phyloP scores from a whole-genome alignment of 2,329 filamentous ascomycete species.

The Aspergillus pseudoterreus region DNA sequence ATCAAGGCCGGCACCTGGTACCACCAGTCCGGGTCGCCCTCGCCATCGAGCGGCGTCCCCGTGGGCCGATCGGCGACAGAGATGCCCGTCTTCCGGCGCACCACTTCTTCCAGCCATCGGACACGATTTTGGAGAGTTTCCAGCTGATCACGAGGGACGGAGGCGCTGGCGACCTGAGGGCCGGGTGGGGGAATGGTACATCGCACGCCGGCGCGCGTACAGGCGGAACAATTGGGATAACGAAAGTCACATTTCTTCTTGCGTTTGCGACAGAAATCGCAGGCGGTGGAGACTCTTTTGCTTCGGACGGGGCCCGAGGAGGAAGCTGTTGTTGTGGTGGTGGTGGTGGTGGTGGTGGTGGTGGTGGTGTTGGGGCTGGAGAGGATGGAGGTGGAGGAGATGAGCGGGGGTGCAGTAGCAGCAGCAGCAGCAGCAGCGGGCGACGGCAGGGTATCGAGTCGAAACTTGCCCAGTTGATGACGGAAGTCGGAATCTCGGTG shows the following conservation, averaged over 20 bases:
- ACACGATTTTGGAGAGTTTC: conserved; percentile 39
- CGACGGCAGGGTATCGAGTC: conserved; percentile 13
- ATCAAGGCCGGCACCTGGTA: conserved; percentile 37
- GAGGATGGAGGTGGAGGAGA: conserved; percentile 5
- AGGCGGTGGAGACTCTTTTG: conserved; percentile 39
- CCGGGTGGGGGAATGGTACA: conserved; percentile 38
- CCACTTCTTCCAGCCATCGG: conserved; percentile 35
- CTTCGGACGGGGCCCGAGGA: conserved; percentile 14
- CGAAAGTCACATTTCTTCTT: conserved; percentile 43
- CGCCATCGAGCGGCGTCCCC: conserved; percentile 30
- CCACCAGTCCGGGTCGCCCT: conserved; percentile 35
- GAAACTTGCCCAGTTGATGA: conserved; percentile 21
- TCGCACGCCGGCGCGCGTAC: conserved; percentile 37
- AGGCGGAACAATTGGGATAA: conserved; percentile 39
- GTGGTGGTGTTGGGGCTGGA: conserved; percentile 4
- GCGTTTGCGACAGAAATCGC: conserved; percentile 39
- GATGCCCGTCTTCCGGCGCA: conserved; percentile 34
- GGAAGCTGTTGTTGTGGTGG: too few species aligned
- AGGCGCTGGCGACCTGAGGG: conserved; percentile 34
- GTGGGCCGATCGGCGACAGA: conserved; percentile 31
- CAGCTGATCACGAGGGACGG: conserved; percentile 37
- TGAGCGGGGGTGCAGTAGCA: neutral
- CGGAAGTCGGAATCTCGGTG: conserved; percentile 21
- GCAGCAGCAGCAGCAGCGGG: neutral
- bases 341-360: conserved; percentile 4